Base-by-base conservation (phyloP, 176 grass and related monocot genomes). In the Elaeis guineensis region DNA sequence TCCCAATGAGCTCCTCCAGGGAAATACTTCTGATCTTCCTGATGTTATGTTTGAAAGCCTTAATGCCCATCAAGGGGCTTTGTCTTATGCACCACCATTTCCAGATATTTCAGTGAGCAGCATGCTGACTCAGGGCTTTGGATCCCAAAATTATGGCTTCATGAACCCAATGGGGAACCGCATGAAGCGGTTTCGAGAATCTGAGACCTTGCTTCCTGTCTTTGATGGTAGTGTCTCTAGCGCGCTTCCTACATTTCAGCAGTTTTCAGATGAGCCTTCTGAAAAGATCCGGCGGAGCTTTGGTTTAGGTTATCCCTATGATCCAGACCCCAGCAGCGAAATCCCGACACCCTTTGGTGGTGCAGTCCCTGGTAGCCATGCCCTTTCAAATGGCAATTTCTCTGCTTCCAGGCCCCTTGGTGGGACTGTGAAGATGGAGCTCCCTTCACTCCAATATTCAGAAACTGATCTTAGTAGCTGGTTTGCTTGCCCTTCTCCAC, bases 361-460 rank as follows among this genome's bases (percentile, higher is more conserved):
- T 83, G 64, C 75, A 50, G 49, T 82, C 60, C 57, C 55, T 65
- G 81, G 87, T 71, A 82, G 84, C 78, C 83, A 89, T 91, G 78
- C 84, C 87, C 64, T 85, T 85, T 56, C 85, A 85, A 83, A 86
- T 86, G 87, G 84, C 84, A 98, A 69, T 52, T 78, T 83, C 84
- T 92, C 88, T 79, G 69, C 88, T 89, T 92, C 84, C 77, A 82
- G 81, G 81, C 65, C 84, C 84, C 21, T 65, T 74, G 73, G 51
- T 82, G 76, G 79, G 81, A 60, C 81, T 67, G 69, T 72, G 84
- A 88, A 98, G 93, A 82, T 78, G 81, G 93, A 98, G 93, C 93
- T 98, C 93, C 93, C 93, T 98, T 98, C 87, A 98, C 81, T 92
- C 93, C 93, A 98, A 98, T 84, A 92, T 98, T 80, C 78, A 22